Base-by-base conservation (phyloP, 2,329 filamentous ascomycete species). In the Colletotrichum chrysophilum region DNA sequence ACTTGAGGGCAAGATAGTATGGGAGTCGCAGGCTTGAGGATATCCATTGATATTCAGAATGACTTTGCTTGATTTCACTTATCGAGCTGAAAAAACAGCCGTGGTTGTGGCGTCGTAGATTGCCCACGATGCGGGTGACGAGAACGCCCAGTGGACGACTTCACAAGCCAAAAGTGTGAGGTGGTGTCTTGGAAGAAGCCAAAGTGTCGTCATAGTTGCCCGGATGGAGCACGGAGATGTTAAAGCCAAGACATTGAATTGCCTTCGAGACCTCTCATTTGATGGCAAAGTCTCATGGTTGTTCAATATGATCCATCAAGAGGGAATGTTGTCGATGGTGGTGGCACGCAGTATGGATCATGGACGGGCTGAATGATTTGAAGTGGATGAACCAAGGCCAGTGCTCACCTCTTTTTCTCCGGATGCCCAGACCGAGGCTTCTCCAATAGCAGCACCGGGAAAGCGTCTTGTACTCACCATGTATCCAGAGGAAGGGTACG, bases 401-500 rank as follows among this genome's bases (percentile, higher is more conserved):
- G n/a, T 52, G 43, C 43, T 52, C 43, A 52, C 43, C 43, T 58
- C 9, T 58, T 58, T 58, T 28, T 30, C 58, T 32, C 58, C 58
- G 58, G 58, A 18, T 32, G 58, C 26, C 58, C 28, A 61, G 58
- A 30, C 58, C 58, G 58, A 61, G 58, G 4, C 58, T 32, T 52
- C 43, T 52, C 43, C 58, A 32, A 30, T 32, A 28, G 26, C 56
- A 61, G 9, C 28, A 30, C 55, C 14, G 5, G 28, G 58, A n/a
- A 61, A 61, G 26, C 55, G 16, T 30, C 28, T 30, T n/a, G 26
- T 30, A 30, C 16, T 12, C 18, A 5, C 4, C 14, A 8, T 34
- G 66, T 30, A 48, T 38, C 70, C 70, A 60, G 58, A 58, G 64
- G 64, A 30, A 64, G 30, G 70, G 70, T 73, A 73, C 70, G 34